A percentile compares a stretch with the other conserved stretches of the same genome.
Evolutionary conservation across 1,284 basidiomycete species (phyloP).

Genomic region (Sporisorium iseilematis-ciliati): DNA sequence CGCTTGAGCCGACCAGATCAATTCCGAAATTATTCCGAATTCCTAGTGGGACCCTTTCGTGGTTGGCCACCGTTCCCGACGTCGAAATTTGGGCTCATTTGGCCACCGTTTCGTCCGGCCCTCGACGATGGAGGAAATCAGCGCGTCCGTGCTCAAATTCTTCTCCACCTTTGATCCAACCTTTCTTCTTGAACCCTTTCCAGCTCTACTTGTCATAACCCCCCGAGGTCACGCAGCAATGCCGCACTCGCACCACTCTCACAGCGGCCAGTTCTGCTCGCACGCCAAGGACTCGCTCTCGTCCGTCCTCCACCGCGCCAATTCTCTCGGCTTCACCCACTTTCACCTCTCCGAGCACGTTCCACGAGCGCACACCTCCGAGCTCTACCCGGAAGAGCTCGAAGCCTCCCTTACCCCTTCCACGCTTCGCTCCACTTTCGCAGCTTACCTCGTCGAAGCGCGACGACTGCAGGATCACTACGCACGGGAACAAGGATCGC

Average conservation of each 20-base stretch:
- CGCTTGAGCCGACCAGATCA: too few relatives aligned
- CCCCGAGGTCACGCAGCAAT: conserved; percentile 71
- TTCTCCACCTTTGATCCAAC: background rate
- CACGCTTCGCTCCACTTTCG: conserved; percentile 76
- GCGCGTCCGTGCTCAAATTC: too few relatives aligned
- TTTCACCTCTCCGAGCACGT: conserved; percentile 96
- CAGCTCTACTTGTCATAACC: background rate
- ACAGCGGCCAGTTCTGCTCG: conserved; percentile 95
- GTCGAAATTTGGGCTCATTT: too few relatives aligned
- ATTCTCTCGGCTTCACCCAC: conserved; percentile 80
- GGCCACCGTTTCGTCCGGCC: too few relatives aligned
- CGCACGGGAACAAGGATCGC: background rate
- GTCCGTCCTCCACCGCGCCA: conserved; percentile 83
- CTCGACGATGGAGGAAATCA: too few relatives aligned
- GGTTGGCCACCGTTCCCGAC: too few relatives aligned
- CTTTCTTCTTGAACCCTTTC: background rate
- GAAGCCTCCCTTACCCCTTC: conserved; percentile 71
- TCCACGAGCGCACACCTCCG: conserved; percentile 82
- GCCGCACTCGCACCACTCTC: conserved; percentile 86
- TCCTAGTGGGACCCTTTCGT: too few relatives aligned
- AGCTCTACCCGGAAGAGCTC: conserved; percentile 93
- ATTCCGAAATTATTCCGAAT: too few relatives aligned
- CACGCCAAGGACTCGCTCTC: conserved; percentile 85
- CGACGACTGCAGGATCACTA: conserved; percentile 76
- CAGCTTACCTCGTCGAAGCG: conserved; percentile 80